Evolutionary conservation across 306 rosid genomes (phyloP).

Genomic region (Rosa multiflora): DNA sequence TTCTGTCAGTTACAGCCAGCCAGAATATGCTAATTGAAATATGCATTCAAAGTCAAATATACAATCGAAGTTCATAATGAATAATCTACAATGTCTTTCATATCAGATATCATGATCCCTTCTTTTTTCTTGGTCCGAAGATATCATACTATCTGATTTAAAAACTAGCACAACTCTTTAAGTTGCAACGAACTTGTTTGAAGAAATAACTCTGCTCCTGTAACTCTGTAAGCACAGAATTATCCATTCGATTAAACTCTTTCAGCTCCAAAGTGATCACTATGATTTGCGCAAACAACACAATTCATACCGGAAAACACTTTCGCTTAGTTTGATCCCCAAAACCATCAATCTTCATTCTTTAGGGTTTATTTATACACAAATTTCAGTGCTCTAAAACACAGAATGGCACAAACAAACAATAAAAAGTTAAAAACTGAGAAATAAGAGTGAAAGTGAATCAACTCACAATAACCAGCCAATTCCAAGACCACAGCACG

Average conservation of each 20-base stretch:
- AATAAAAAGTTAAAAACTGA: background rate
- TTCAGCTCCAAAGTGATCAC: background rate
- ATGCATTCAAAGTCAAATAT: background rate
- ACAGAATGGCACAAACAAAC: background rate
- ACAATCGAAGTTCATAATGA: background rate
- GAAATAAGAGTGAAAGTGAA: background rate
- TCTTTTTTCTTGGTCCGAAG: no score
- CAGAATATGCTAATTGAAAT: background rate
- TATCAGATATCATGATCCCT: background rate
- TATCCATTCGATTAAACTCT: background rate
- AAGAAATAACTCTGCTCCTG: background rate
- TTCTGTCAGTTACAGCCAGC: background rate
- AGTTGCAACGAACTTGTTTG: background rate
- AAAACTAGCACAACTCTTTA: background rate
- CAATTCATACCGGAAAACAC: background rate
- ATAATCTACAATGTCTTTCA: background rate
- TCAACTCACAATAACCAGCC: slow-evolving; percentile 83
- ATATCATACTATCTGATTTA: background rate
- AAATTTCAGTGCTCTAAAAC: background rate
- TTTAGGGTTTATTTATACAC: background rate
- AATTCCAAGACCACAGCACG: slow-evolving; percentile 73
- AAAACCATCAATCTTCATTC: background rate
- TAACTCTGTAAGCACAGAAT: background rate
- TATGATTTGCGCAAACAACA: background rate
- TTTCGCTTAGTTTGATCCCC: background rate